Conservation (phyloP, 2,329 filamentous ascomycete species). For the Ophiocordyceps camponoti-rufipedis region DNA sequence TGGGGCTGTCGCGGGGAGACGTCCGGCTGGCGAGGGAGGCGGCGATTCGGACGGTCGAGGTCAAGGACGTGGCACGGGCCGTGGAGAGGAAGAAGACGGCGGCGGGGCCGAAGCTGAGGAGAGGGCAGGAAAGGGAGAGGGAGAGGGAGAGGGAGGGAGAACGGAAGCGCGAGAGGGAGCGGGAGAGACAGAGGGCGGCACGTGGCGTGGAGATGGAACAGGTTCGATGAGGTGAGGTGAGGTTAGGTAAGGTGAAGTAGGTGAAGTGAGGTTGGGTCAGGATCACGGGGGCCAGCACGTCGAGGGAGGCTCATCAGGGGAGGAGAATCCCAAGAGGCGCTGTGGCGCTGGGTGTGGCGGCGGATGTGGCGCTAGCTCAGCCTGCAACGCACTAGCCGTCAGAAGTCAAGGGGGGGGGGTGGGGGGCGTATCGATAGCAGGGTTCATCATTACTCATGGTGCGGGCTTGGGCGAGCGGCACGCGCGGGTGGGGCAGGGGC, state of each 20-base stretch:
- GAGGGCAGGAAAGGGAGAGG: conserved; percentile 6
- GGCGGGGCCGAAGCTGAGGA: conserved; percentile 6
- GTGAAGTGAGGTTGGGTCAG: no score
- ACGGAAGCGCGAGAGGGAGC: conserved; percentile 2
- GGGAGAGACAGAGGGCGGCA: conserved; percentile 6
- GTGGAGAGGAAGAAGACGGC: neutral
- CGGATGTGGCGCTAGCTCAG: neutral
- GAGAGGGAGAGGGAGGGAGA: neutral
- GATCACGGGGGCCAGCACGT: no score
- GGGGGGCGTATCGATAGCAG: neutral
- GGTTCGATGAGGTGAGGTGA: conserved; percentile 4
- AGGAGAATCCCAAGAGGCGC: neutral
- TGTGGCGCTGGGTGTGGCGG: neutral
- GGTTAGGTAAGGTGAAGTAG: neutral
- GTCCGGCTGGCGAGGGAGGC: conserved; percentile 57
- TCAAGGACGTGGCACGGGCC: neutral
- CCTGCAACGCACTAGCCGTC: neutral
- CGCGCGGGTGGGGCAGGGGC: neutral
- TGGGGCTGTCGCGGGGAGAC: conserved; percentile 54
- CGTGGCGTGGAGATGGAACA: conserved; percentile 13
- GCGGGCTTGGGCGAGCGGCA: no score
- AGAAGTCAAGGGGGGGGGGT: neutral
- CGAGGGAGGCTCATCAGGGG: no score
- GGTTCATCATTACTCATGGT: neutral
- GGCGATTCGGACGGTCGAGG: conserved; percentile 7